Base-by-base conservation (phyloP, 805 yeast species). In the Sugiyamaella smithiae region DNA sequence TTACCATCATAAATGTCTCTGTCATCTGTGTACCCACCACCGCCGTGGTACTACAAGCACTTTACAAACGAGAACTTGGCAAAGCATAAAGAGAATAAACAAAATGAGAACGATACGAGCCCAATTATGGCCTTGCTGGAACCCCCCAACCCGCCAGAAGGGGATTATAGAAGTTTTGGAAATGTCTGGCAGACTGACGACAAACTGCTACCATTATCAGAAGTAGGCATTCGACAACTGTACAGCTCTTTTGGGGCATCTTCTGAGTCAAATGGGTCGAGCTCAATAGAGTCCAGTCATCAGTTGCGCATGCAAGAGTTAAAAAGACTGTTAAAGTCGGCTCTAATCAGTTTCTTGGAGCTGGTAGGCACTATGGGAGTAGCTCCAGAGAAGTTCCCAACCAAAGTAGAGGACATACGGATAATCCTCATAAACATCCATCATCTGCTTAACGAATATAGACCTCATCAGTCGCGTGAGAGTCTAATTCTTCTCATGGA, bases 381-480 rank as follows among this genome's bases (percentile, higher is more conserved):
- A 8, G 80, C 85, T 51, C 97, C 99, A 1, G 75, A 77, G 19
- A 70, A 77, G 51, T 80, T 75, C 54, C 75, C 76, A 1, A 65
- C 67, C 4, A 85, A 88, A 58, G 78, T 89, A 23, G 96, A 89
- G 55, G 81, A 88, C 55, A 79, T 93, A 32, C 78, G 95, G 54
- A 75, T 84, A 11, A 81, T 91, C 8, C 70, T 93, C 45, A 84
- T 91, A 62, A 93, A 93, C 62, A 82, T 93, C 55, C 97, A 93
- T 64, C 98, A 93, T 65, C 70, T 93, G 31, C 69, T 93, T 50
- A 93, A 93, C 64, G 89, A 90, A 45, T 93, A 93, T 67, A 74
- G 99, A 52, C 93, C 97, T 2, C 98, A 93, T 66, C 99, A 93
- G 63, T 85, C 96, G 2, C 74, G 97, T 45, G 99, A 93, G 60